Evolutionary conservation across 2,329 filamentous ascomycete species (phyloP).

Genomic region (Botrytis galanthina): DNA sequence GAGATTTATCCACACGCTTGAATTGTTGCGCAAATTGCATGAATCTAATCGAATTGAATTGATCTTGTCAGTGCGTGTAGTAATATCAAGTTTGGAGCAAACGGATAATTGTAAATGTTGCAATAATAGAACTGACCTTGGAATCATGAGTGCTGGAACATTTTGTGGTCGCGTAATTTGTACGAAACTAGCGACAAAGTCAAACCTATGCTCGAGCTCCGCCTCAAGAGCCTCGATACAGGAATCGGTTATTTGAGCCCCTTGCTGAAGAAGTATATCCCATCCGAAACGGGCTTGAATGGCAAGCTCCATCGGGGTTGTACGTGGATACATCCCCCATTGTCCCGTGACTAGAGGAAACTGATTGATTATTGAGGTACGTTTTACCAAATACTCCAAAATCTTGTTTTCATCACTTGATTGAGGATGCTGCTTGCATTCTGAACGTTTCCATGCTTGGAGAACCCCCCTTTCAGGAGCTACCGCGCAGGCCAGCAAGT

Average conservation of each 20-base stretch:
- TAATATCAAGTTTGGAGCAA: not conserved
- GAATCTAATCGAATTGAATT: not conserved
- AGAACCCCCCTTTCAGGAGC: not conserved
- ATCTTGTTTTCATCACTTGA: too few relatives aligned
- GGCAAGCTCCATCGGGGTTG: not conserved
- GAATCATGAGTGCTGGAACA: not conserved
- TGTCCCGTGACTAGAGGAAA: rapidly evolving
- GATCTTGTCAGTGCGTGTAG: not conserved
- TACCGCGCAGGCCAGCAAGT: not conserved
- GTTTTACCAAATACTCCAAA: not conserved
- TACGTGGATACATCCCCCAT: not conserved
- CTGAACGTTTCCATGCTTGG: rapidly evolving
- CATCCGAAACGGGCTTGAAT: not conserved
- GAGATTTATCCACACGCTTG: not conserved
- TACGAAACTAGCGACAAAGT: not conserved
- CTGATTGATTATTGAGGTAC: rapidly evolving
- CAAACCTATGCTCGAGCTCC: not conserved
- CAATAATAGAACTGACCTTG: not conserved
- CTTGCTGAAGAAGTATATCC: not conserved
- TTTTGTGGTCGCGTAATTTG: not conserved
- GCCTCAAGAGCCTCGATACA: not conserved
- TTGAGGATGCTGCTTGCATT: not conserved
- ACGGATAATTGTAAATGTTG: rapidly evolving
- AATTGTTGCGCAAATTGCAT: not conserved
- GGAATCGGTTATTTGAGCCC: not conserved